Evolutionary conservation across 306 rosid species (phyloP).

Genomic region (Mimosa bimucronata): DNA sequence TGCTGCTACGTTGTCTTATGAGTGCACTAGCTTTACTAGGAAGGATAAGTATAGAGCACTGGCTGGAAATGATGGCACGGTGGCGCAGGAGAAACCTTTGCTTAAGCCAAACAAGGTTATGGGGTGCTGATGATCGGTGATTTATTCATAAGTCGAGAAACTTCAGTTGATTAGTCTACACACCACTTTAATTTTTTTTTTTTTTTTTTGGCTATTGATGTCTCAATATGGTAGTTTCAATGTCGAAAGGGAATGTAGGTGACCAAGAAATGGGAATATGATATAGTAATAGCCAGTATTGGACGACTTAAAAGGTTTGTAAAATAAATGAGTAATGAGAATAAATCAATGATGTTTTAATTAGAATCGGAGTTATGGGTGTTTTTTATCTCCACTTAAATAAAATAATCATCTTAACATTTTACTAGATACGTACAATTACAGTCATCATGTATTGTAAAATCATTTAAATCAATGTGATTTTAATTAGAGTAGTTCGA

Average conservation of each 20-base stretch:
- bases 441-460: no score
- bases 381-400: no score
- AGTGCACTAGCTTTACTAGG: conserved; percentile 72
- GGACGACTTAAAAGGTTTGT: not conserved
- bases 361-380: not conserved
- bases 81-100: conserved; percentile 48
- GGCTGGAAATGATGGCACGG: conserved; percentile 77
- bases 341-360: not conserved
- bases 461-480: no score
- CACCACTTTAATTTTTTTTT: not conserved
- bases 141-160: no score
- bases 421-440: no score
- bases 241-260: not conserved
- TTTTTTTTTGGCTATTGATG: not conserved
- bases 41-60: conserved; percentile 82
- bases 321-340: not conserved
- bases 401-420: no score
- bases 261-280: not conserved
- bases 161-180: no score
- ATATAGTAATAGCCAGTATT: not conserved
- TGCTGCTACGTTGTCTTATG: conserved; percentile 74
- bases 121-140: conserved; percentile 54
- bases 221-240: not conserved
- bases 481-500: no score
- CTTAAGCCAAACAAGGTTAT: conserved; percentile 50